Evolutionary conservation across 129 eudicot genomes (phyloP).

Genomic region (Flaveria bidentis): DNA sequence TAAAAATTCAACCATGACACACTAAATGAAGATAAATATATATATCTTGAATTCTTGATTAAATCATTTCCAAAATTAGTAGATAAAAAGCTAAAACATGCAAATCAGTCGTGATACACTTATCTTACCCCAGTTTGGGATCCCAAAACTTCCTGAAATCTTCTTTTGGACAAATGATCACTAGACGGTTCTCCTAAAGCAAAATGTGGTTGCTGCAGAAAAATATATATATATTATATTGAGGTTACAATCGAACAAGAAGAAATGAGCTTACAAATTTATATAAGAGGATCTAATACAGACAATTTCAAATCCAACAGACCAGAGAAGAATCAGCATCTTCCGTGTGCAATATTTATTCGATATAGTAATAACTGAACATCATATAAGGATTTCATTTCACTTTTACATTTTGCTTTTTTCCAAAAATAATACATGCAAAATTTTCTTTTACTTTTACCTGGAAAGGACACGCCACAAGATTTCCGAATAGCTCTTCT

Average conservation of each 20-base stretch:
- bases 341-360: slow-evolving; percentile 6
- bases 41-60: background rate
- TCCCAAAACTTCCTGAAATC: slow-evolving; percentile 54
- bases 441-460: slow-evolving; percentile 30
- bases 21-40: background rate
- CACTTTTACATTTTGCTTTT: slow-evolving; percentile 32
- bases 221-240: slow-evolving; percentile 11
- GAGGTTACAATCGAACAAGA: slow-evolving; percentile 4
- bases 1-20: background rate
- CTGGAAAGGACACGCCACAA: slow-evolving; percentile 70
- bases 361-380: background rate
- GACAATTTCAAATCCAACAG: background rate
- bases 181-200: slow-evolving; percentile 47
- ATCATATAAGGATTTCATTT: background rate
- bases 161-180: slow-evolving; percentile 46
- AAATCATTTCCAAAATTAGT: background rate
- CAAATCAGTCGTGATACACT: background rate
- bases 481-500: slow-evolving; percentile 70
- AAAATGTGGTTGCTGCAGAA: slow-evolving; percentile 62
- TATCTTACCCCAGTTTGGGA: slow-evolving; percentile 54
- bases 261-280: background rate
- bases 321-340: background rate
- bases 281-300: slow-evolving; percentile 9
- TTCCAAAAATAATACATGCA: background rate
- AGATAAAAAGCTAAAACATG: background rate